Evolutionary conservation across 805 yeast genomes (phyloP), one percentile per base, ranked within the genome.

Genomic region (Sugiyamaella valdiviana): DNA sequence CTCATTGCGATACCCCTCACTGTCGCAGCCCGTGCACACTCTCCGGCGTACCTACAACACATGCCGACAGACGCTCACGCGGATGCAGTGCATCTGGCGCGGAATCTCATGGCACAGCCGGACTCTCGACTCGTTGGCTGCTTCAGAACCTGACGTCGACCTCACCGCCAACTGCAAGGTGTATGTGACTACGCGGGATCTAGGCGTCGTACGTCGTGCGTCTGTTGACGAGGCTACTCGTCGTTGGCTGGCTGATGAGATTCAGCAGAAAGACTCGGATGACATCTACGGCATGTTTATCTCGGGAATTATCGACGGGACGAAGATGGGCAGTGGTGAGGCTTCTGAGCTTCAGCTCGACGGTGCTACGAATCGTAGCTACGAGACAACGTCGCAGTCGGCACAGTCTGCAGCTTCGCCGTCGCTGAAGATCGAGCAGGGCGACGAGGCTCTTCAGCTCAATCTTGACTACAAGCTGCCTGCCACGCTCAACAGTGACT

Each of bases 61-160:
- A 6, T 59, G 62, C 20, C 51, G 57, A 9, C 54, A 57, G 37
- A 58, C 56, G 1, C 47, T 60, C 6, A 41, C 49, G 16, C 49
- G 57, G 16, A 51, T 59, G 51, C 56, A 56, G 23, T 20, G 36
- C 9, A 49, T 54, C 9, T 60, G 63, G 63, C 46, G 52, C 2
- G 63, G 63, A 7, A 60, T 59, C 5, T 55, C 59, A 16, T 60
- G 63, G 63, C 58, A 57, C 10, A 53, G 59, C 26, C 43, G 53
- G 22, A 56, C 55, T 20, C 51, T 60, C 15, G 62, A 60, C 37
- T 60, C 63, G 10, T 42, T 60, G 23, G 63, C 56, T 14, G 57
- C 59, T 2, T 49, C 55, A 2, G 63, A 60, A 42, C 57, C 57
- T 10, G 63, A 60, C 32, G 63, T 60, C 16, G 63, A 60, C 40